Base-by-base conservation (phyloP, 176 grass and related monocot species). In the Cenchrus americanus region DNA sequence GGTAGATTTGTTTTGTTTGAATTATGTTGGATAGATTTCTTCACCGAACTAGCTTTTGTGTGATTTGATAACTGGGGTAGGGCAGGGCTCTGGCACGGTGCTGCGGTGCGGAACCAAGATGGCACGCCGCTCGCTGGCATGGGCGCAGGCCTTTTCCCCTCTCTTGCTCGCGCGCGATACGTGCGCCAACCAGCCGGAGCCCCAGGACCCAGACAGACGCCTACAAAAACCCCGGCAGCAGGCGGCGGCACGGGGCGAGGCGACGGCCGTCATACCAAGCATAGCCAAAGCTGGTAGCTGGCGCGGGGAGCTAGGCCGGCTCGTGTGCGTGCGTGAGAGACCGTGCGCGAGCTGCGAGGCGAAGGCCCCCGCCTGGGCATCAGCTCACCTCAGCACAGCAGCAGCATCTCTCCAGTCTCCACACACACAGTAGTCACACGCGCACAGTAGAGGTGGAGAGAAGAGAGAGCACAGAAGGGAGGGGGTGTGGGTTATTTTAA, bases 51-150 rank as follows among this genome's bases (percentile, higher is more conserved):
- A 37, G 34, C 34, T 37, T 37, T 37, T 37, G 34, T 37, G 54
- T 82, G 84, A 90, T 84, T 80, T 80, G 88, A 86, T 86, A 69
- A 79, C 75, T 62, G 88, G 88, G 87, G 80, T 80, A 87, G 80
- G 34, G 34, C 34, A 17, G 46, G 12, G 5, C 17, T 8, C 9
- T 14, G 27, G 1, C 22, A 64, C 40, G 59, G 62, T 59, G 53
- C 64, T 21, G 68, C 55, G 68, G 63, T 65, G 43, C 72, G 50
- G 71, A 59, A 60, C 81, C 79, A 79, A 88, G 73, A 90, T 80
- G 82, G 88, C 88, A 90, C 62, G 73, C 22, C 32, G 12, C 54
- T 62, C 21, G 62, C 30, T 80, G 58, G 54, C 80, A 70, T n/a
- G 49, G 7, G 7, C 66, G 59, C 69, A 62, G 50, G 34, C 34